phyloP scores from a whole-genome alignment of 1,139 yeast species.

The Nakaseomyces delphensis region DNA sequence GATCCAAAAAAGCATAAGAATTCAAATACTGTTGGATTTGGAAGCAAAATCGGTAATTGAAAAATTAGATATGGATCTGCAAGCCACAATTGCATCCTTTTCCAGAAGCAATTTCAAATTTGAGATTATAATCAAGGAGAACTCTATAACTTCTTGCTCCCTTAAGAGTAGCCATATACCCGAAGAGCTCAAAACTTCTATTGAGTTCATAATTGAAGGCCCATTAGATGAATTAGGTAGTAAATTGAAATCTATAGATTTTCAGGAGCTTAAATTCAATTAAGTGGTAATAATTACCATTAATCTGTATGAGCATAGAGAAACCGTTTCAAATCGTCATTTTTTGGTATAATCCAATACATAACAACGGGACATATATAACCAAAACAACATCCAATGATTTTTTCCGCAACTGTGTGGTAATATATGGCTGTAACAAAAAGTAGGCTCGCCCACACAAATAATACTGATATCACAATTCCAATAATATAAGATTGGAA shows the following conservation, averaged over 20 bases:
- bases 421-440: conserved; percentile 51
- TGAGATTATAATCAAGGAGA: conserved; percentile 14
- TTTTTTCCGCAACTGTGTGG: conserved; percentile 51
- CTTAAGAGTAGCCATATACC: conserved; percentile 9
- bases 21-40: conserved; percentile 15
- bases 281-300: neutral
- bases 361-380: conserved; percentile 35
- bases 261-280: neutral
- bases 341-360: conserved; percentile 26
- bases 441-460: conserved; percentile 41
- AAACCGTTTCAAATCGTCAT: conserved; percentile 11
- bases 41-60: conserved; percentile 13
- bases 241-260: conserved; percentile 10
- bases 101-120: conserved; percentile 10
- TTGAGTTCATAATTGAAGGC: conserved; percentile 15
- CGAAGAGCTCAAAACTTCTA: conserved; percentile 7
- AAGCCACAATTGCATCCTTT: conserved; percentile 19
- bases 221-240: conserved; percentile 14
- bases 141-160: conserved; percentile 15
- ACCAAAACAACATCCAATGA: conserved; percentile 45
- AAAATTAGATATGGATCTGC: conserved; percentile 18
- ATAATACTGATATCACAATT: conserved; percentile 17
- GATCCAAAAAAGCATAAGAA: conserved; percentile 12
- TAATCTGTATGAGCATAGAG: conserved; percentile 12
- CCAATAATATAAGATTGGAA: conserved; percentile 11